Conservation (phyloP, 2,329 filamentous ascomycete species). For the Neofusicoccum sp. region DNA sequence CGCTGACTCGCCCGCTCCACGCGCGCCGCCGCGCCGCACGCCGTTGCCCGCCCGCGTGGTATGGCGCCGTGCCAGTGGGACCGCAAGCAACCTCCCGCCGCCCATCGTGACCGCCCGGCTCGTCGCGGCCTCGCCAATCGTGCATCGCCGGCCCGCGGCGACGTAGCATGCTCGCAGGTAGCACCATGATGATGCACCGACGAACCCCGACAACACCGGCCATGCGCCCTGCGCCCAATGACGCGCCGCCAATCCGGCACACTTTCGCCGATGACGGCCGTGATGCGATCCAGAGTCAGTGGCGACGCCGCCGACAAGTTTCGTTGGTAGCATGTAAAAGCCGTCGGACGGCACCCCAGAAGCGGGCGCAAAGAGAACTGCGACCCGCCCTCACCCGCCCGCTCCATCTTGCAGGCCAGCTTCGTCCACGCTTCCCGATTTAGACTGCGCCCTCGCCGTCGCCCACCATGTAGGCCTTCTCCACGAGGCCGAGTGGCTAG, state of each 20-base stretch:
- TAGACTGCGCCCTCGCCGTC: neutral
- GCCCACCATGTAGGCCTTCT: conserved; percentile 20
- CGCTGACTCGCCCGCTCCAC: conserved; percentile 4
- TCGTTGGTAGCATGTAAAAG: conserved; percentile 1
- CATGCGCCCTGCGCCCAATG: neutral
- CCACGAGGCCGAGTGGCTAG: neutral
- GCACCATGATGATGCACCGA: conserved; percentile 7
- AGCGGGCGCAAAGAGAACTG: neutral
- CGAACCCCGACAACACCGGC: conserved; percentile 8
- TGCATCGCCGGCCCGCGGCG: neutral
- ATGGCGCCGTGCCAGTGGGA: conserved; percentile 8
- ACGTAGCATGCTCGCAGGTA: neutral
- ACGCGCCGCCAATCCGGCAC: conserved; percentile 6
- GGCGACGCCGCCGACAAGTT: conserved; percentile 1
- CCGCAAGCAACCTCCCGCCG: neutral
- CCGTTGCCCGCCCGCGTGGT: conserved; percentile 4
- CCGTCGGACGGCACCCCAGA: neutral
- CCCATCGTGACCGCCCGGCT: neutral
- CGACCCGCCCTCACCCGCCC: neutral
- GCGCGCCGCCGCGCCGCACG: neutral
- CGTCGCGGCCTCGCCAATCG: neutral
- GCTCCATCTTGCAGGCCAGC: neutral
- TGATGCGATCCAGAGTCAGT: neutral
- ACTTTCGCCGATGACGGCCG: conserved; percentile 13
- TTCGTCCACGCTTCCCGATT: neutral